These are phyloP conservation scores for Podospora pseudoanserina DNA, from an alignment of 495 filamentous ascomycete species.

Conservation along the genomic window DNA sequence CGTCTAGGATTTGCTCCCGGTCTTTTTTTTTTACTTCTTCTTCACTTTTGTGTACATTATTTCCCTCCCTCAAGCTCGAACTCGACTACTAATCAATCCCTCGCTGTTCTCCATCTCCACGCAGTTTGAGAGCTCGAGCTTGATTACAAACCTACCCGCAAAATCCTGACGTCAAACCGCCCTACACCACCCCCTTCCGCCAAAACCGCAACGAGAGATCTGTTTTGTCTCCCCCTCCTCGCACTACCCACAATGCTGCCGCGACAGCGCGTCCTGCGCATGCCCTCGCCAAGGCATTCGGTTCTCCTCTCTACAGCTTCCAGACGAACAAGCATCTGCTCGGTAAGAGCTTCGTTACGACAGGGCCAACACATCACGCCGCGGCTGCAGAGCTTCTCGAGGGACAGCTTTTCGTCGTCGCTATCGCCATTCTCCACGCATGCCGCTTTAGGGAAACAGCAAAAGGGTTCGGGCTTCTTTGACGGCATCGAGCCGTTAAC, in stretches of 20 bases:
- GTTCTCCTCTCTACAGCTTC: conserved; percentile 15
- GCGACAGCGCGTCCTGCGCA: conserved; percentile 31
- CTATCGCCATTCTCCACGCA: conserved; percentile 41
- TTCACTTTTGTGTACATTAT: conserved; percentile 1
- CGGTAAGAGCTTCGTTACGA: conserved; percentile 17
- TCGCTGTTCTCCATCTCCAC: background rate
- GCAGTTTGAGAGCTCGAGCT: conserved; percentile 1
- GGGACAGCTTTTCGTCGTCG: conserved; percentile 18
- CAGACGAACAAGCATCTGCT: conserved; percentile 18
- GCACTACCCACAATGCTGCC: conserved; percentile 30
- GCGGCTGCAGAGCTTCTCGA: conserved; percentile 17
- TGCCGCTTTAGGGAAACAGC: conserved; percentile 36
- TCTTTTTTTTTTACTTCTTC: background rate
- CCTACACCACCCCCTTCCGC: conserved; percentile 3
- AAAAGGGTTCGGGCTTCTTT: conserved; percentile 39
- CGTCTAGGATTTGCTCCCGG: conserved; percentile 9
- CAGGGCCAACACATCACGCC: conserved; percentile 16
- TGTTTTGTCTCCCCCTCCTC: background rate
- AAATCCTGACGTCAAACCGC: conserved; percentile 27
- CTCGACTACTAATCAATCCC: background rate
- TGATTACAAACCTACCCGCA: conserved; percentile 7
- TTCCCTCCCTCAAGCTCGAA: background rate
- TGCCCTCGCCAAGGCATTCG: conserved; percentile 24
- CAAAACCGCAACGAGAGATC: background rate
- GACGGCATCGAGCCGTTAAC: conserved; percentile 41